Percentiles rank a stretch among this genome's conserved stretches.
Evolutionary conservation across 1,284 basidiomycete species (phyloP).

Genomic region (Golubevia pallescens): DNA sequence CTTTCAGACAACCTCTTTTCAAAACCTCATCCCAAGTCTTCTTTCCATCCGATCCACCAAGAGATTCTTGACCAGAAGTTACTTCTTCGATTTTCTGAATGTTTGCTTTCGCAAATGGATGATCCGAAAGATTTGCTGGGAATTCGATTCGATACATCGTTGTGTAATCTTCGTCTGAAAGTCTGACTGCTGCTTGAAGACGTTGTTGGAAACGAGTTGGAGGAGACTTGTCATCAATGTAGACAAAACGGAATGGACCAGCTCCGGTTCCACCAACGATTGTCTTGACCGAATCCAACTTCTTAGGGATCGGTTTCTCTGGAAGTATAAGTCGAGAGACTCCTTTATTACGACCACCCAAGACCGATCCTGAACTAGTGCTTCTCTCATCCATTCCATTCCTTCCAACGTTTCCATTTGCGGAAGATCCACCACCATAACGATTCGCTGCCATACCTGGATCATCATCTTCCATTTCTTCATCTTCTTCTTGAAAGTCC

Average conservation of each 20-base stretch:
- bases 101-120: conserved; percentile 9
- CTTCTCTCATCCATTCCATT: background rate
- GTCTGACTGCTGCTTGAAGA: conserved; percentile 5
- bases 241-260: conserved; percentile 9
- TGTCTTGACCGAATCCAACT: background rate
- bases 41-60: background rate
- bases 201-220: background rate
- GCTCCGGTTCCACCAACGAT: background rate
- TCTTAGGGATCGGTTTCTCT: background rate
- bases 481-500: background rate
- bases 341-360: background rate
- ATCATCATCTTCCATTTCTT: background rate
- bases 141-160: conserved; percentile 11
- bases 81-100: conserved; percentile 3
- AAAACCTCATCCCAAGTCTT: background rate
- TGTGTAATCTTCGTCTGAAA: conserved; percentile 12
- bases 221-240: conserved; percentile 5
- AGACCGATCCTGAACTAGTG: background rate
- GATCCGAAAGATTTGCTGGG: conserved; percentile 1
- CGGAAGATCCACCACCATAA: too few relatives aligned
- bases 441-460: too few relatives aligned
- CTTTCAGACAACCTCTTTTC: background rate
- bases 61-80: background rate
- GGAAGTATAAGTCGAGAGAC: background rate
- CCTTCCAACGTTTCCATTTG: background rate